Base-by-base conservation (phyloP, 192 early-diverging fungal genomes). In the Umbelopsis sp. region DNA sequence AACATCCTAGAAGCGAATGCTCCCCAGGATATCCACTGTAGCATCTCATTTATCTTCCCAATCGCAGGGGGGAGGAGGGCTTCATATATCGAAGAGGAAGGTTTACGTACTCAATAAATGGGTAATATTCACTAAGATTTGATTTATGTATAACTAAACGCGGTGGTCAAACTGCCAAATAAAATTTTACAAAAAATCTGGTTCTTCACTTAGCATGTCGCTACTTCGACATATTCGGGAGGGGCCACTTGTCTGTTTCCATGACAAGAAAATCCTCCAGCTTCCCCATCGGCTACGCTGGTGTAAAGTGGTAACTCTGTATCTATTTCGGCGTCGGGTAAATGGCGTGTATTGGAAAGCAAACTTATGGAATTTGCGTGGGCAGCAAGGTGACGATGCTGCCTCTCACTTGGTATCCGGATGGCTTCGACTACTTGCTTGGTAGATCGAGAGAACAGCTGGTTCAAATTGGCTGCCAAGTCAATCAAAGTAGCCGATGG, bases 291-390 rank as follows among this genome's bases (percentile, higher is more conserved):
- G 3, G 55, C 27, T 33, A 35, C 55, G 2, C 27, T 30, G 27
- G 55, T 61, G 18, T 61, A 61, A 12, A 35, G 12, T 4, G 55
- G 55, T 35, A 61, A 30, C 4, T 61, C 55, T 5, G 16, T 6
- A 33, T 61, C 55, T 22, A 61, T 35, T 27, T 61, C 55, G 33
- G 15, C 55, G 4, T 61, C 27, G 11, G 55, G 55, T 35, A 61
- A 16, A 2, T 35, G 51, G n/a, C n/a, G 30, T 23, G 51, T 52
- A 25, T 2, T 33, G 33, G 27, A 22, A 61, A 35, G 16, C 27
- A 35, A 12, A 30, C 18, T n/a, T 16, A 27, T 18, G 13, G 55
- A 11, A 18, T 15, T 61, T 27, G 55, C 22, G 10, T 41, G 37
- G 7, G 37, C 37, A 41, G 37, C 37, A 21, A 23, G 20, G 21